Evolutionary conservation across 2,329 filamentous ascomycete species (phyloP).

Genomic region (Sporothrix humicola): DNA sequence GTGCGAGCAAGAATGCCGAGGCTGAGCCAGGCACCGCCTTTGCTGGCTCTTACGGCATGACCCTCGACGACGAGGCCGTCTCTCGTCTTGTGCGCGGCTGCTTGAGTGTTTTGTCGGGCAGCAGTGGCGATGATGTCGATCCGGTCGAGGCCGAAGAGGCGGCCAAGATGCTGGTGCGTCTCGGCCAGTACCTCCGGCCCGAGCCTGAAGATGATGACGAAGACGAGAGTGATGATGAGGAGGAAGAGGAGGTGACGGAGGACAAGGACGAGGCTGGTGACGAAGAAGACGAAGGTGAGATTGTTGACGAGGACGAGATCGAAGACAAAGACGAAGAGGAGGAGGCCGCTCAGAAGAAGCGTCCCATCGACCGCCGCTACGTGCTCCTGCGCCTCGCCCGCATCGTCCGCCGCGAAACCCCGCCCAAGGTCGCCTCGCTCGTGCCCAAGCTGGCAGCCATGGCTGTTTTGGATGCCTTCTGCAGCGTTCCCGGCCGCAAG

Average conservation of each 20-base stretch:
- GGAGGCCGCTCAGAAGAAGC: constrained; percentile 41
- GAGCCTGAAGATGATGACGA: constrained; percentile 58
- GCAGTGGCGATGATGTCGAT: constrained; percentile 60
- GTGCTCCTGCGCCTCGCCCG: constrained; percentile 79
- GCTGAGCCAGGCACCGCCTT: background rate
- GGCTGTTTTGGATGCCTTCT: constrained; percentile 73
- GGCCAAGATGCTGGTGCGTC: constrained; percentile 80
- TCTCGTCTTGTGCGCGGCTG: constrained; percentile 59
- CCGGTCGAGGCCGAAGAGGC: constrained; percentile 79
- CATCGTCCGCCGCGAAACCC: constrained; percentile 76
- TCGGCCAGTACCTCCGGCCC: constrained; percentile 66
- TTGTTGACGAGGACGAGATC: constrained; percentile 46
- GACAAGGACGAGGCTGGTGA: constrained; percentile 51
- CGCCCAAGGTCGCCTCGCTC: constrained; percentile 66
- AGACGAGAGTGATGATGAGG: constrained; percentile 51
- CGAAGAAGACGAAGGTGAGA: constrained; percentile 46
- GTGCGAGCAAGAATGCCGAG: background rate
- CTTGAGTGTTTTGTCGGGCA: constrained; percentile 62
- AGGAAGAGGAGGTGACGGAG: constrained; percentile 47
- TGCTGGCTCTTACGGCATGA: constrained; percentile 71
- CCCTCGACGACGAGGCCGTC: constrained; percentile 69
- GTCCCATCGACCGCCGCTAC: constrained; percentile 51
- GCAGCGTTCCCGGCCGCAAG: constrained; percentile 55
- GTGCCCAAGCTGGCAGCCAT: constrained; percentile 78
- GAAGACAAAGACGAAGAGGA: constrained; percentile 50